Evolutionary conservation across 2,329 filamentous ascomycete species (phyloP).

Genomic region (Colletotrichum falcatum): DNA sequence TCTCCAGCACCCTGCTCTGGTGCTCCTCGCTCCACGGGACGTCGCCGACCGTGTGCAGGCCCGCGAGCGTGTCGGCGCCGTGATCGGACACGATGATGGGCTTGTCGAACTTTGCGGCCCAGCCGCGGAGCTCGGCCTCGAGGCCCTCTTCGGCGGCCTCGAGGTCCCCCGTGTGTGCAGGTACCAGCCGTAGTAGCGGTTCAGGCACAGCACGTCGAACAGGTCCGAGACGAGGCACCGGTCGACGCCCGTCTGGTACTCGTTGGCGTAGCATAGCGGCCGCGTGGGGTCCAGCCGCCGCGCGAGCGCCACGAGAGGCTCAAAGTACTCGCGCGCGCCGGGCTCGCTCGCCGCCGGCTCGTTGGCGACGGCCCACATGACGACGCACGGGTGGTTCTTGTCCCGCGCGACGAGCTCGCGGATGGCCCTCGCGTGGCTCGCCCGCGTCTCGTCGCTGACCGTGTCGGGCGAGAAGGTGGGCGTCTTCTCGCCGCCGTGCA

Average conservation of each 20-base stretch:
- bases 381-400: too few relatives aligned
- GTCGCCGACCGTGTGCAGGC: slow-evolving; percentile 44
- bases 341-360: too few relatives aligned
- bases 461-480: too few relatives aligned
- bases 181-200: not conserved
- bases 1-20: slow-evolving; percentile 38
- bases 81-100: slow-evolving; percentile 48
- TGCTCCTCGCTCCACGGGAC: slow-evolving; percentile 48
- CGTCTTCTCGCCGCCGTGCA: too few relatives aligned
- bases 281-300: too few relatives aligned
- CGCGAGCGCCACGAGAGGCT: too few relatives aligned
- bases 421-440: too few relatives aligned
- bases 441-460: too few relatives aligned
- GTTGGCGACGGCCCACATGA: too few relatives aligned
- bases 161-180: not conserved
- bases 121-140: not conserved
- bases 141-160: not conserved
- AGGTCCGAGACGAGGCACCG: not conserved
- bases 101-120: slow-evolving; percentile 18
- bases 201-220: not conserved
- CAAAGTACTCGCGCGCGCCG: too few relatives aligned
- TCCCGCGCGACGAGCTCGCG: too few relatives aligned
- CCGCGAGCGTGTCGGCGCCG: slow-evolving; percentile 46
- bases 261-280: too few relatives aligned
- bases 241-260: not conserved